Percentiles rank a stretch among this genome's conserved stretches.
phyloP scores from a whole-genome alignment of 2,329 filamentous ascomycete species.

The Aspergillus udagawae region DNA sequence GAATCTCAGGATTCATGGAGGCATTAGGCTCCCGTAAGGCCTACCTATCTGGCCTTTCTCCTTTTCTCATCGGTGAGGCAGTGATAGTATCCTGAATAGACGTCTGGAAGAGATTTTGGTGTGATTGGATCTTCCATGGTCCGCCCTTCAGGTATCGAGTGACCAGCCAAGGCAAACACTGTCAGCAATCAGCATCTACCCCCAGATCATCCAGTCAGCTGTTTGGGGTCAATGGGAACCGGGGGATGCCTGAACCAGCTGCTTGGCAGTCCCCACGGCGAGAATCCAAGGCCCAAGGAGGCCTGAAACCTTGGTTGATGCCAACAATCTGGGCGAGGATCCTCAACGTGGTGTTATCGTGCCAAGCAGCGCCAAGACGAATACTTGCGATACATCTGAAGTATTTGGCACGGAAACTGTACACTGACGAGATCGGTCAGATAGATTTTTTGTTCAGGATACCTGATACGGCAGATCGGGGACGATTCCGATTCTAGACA shows the following conservation, averaged over 20 bases:
- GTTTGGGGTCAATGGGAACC: neutral
- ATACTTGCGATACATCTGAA: neutral
- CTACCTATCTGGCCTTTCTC: too few relatives aligned
- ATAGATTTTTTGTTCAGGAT: neutral
- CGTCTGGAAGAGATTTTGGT: neutral
- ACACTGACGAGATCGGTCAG: neutral
- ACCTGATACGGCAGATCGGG: neutral
- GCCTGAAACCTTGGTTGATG: neutral
- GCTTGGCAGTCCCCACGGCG: neutral
- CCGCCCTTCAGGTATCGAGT: neutral
- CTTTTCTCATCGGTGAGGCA: neutral
- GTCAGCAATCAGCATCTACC: neutral
- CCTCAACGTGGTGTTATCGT: neutral
- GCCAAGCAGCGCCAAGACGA: neutral
- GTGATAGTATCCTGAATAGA: neutral
- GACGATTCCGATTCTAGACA: neutral
- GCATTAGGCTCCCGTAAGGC: neutral
- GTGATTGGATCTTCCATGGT: neutral
- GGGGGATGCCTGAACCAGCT: neutral
- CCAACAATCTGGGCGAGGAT: neutral
- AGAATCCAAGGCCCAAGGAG: neutral
- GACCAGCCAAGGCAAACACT: neutral
- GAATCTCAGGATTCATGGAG: neutral
- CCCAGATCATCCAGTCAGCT: neutral
- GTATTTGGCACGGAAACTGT: neutral